A percentile compares a stretch with the other conserved stretches of the same genome.
Evolutionary conservation across 2,329 filamentous ascomycete genomes (phyloP).

Genomic region (Aspergillus sp.): DNA sequence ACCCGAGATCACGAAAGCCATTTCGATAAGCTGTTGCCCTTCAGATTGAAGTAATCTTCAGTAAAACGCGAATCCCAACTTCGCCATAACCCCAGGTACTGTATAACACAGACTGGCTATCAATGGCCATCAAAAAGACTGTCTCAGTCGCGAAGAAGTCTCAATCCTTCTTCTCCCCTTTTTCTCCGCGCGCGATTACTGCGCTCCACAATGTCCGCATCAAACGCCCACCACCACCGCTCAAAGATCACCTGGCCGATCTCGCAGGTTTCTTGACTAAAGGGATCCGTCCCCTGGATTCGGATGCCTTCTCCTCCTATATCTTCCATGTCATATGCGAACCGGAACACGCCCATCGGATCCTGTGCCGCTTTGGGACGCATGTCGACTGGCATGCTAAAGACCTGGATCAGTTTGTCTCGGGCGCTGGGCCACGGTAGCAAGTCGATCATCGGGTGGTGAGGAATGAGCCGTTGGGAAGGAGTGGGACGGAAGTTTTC

Average conservation of each 20-base stretch:
- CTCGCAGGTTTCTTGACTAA: conserved; percentile 53
- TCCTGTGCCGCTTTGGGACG: conserved; percentile 49
- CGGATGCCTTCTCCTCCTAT: conserved; percentile 49
- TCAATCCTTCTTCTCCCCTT: conserved; percentile 39
- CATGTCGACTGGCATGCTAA: conserved; percentile 48
- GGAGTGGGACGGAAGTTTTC: conserved; percentile 50
- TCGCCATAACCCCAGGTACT: too few species aligned
- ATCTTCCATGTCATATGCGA: conserved; percentile 59
- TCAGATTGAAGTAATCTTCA: too few species aligned
- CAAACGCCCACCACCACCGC: conserved; percentile 62
- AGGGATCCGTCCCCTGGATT: conserved; percentile 52
- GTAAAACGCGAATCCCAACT: too few species aligned
- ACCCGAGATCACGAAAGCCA: too few species aligned
- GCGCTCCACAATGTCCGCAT: conserved; percentile 51
- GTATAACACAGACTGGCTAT: background rate
- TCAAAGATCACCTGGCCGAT: conserved; percentile 58
- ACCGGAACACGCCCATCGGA: conserved; percentile 48
- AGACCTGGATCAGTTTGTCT: conserved; percentile 52
- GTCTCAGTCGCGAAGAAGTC: background rate
- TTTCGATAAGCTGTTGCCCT: too few species aligned
- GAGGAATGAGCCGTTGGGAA: conserved; percentile 50
- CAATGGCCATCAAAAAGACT: background rate
- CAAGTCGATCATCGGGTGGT: conserved; percentile 58
- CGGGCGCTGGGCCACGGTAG: conserved; percentile 57
- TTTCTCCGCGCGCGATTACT: conserved; percentile 52